Conservation (phyloP, 345 rosid species). For the Bruguiera sexangula region DNA sequence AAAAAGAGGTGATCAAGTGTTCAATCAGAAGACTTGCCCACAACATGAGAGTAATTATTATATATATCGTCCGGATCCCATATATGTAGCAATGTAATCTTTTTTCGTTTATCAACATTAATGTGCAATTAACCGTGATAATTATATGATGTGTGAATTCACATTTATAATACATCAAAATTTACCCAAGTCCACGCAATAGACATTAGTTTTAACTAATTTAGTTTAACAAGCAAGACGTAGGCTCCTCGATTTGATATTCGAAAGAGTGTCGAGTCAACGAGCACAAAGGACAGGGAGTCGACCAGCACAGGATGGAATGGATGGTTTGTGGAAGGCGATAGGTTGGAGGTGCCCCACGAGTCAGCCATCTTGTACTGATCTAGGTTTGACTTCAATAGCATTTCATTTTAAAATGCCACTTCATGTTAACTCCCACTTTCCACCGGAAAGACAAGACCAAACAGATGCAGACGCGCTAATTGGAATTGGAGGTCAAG, state of each 20-base stretch:
- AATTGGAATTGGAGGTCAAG: no score
- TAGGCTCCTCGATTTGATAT: neutral
- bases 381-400: no score
- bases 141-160: neutral
- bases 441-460: no score
- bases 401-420: no score
- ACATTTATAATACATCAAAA: no score
- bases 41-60: neutral
- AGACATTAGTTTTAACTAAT: neutral
- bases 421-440: no score
- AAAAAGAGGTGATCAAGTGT: slow-evolving; percentile 10
- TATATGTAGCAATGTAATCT: neutral
- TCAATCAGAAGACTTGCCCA: slow-evolving; percentile 19
- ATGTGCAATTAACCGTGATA: no score
- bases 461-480: no score
- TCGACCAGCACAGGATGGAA: slow-evolving; percentile 19
- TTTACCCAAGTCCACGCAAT: no score
- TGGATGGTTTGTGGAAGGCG: no score
- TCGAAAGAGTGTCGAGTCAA: slow-evolving; percentile 14
- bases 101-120: neutral
- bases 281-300: slow-evolving; percentile 11
- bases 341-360: no score
- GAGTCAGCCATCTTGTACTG: no score
- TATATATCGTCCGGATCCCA: neutral
- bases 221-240: neutral